Percentiles rank a stretch among this genome's conserved stretches.
Conservation (phyloP, 2,329 filamentous ascomycete species). For the Aaosphaeria arxii region DNA sequence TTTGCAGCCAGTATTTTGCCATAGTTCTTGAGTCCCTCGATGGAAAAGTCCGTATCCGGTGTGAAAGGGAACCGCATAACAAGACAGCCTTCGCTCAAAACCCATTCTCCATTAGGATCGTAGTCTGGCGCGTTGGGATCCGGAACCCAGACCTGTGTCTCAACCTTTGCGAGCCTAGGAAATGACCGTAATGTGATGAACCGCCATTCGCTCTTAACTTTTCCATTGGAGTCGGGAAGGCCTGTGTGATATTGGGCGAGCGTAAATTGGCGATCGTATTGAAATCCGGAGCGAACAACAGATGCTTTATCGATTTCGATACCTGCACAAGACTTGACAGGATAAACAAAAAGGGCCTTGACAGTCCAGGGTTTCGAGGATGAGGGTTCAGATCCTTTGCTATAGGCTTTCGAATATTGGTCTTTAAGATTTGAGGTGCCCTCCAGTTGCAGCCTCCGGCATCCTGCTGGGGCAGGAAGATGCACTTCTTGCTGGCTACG, state of each 20-base stretch:
- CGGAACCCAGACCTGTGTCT: conserved; percentile 66
- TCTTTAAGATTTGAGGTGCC: conserved; percentile 53
- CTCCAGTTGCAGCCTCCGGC: conserved; percentile 51
- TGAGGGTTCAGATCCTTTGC: conserved; percentile 21
- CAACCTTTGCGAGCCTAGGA: conserved; percentile 68
- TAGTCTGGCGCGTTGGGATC: conserved; percentile 57
- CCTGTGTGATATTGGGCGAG: conserved; percentile 64
- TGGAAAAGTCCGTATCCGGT: conserved; percentile 30
- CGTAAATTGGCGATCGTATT: conserved; percentile 78
- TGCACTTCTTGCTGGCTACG: conserved; percentile 17
- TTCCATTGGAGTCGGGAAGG: conserved; percentile 43
- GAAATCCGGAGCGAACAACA: conserved; percentile 66
- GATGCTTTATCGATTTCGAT: conserved; percentile 67
- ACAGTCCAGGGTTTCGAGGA: conserved; percentile 40
- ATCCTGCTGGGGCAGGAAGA: conserved; percentile 41
- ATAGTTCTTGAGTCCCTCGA: conserved; percentile 30
- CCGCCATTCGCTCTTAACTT: conserved; percentile 55
- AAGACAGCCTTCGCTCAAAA: conserved; percentile 58
- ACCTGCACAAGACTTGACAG: conserved; percentile 76
- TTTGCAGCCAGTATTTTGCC: conserved; percentile 33
- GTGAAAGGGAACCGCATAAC: conserved; percentile 63
- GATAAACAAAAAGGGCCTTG: conserved; percentile 76
- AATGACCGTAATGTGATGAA: conserved; percentile 69
- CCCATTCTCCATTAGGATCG: conserved; percentile 46
- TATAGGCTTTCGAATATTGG: conserved; percentile 54